These are phyloP conservation scores for Solanum arcanum DNA, from an alignment of 257 asterid species.

Conservation along the genomic window DNA sequence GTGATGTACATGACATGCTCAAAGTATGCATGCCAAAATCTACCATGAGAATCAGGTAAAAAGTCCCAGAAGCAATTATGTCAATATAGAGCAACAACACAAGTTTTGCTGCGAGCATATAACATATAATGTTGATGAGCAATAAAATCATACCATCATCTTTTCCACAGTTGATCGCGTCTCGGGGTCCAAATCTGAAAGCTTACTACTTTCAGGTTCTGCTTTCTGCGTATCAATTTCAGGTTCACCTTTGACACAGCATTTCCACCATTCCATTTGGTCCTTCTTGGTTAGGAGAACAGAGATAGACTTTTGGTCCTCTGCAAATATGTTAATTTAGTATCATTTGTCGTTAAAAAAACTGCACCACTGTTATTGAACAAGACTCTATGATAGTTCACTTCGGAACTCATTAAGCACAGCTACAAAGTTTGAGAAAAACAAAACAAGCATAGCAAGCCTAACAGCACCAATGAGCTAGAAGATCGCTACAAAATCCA, in stretches of 20 bases:
- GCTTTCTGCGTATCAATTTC: conserved; percentile 74
- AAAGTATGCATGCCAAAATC: not conserved
- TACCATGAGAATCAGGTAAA: not conserved
- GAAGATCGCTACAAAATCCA: not conserved
- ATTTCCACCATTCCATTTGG: conserved; percentile 97
- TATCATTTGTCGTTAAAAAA: not conserved
- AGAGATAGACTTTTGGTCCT: conserved; percentile 68
- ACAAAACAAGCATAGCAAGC: not conserved
- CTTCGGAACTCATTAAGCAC: not conserved
- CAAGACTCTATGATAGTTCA: not conserved
- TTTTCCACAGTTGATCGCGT: conserved; percentile 76
- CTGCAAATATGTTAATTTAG: conserved; percentile 15
- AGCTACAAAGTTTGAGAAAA: not conserved
- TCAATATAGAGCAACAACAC: not conserved
- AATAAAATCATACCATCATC: conserved; percentile 55
- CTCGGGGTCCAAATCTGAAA: conserved; percentile 75
- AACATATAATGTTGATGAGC: not conserved
- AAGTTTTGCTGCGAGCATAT: not conserved
- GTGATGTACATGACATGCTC: conserved; percentile 1
- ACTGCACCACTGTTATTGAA: not conserved
- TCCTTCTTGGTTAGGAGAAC: conserved; percentile 67
- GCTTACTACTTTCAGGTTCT: conserved; percentile 71
- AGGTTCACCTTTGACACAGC: conserved; percentile 76
- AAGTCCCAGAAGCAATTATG: not conserved
- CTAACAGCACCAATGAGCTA: not conserved